These are phyloP conservation scores for Pisolithus microcarpus DNA, from an alignment of 768 basidiomycete genomes.

Conservation along the genomic window DNA sequence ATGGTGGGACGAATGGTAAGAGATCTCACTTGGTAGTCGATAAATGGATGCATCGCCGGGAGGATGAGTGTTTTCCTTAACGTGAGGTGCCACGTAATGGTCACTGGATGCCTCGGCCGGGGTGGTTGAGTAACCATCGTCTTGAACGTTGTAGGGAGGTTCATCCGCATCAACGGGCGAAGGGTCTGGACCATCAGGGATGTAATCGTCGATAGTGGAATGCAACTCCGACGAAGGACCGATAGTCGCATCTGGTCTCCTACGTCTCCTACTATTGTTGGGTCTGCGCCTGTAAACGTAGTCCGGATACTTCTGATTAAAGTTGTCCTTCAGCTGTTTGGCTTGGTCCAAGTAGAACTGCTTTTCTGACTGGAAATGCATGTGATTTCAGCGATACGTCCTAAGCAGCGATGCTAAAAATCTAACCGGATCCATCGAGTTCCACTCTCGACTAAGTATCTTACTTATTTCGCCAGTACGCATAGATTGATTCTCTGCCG, in stretches of 20 bases:
- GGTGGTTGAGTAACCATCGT: slow-evolving; percentile 15
- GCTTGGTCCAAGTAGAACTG: slow-evolving; percentile 86
- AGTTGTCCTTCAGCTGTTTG: slow-evolving; percentile 76
- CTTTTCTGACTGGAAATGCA: slow-evolving; percentile 53
- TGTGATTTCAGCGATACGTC: not conserved
- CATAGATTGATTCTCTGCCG: slow-evolving; percentile 83
- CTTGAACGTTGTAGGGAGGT: slow-evolving; percentile 9
- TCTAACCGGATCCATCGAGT: slow-evolving; percentile 63
- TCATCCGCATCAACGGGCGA: slow-evolving; percentile 34
- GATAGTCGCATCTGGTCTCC: slow-evolving; percentile 31
- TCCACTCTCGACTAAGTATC: slow-evolving; percentile 83
- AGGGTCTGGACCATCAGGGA: slow-evolving; percentile 30
- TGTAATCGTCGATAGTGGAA: slow-evolving; percentile 25
- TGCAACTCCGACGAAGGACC: slow-evolving; percentile 26
- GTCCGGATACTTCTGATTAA: slow-evolving; percentile 82
- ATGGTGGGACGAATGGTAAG: slow-evolving; percentile 22
- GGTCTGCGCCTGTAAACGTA: slow-evolving; percentile 85
- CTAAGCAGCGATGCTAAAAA: not conserved
- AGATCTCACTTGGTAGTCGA: slow-evolving; percentile 19
- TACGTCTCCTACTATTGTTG: slow-evolving; percentile 74
- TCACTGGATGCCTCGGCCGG: slow-evolving; percentile 15
- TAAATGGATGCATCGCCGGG: slow-evolving; percentile 15
- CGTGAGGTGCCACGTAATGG: slow-evolving; percentile 8
- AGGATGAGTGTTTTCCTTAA: slow-evolving; percentile 20
- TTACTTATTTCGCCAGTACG: slow-evolving; percentile 88